Base-by-base conservation (phyloP, 139 green algal species). In the Yamagishiella unicocca region DNA sequence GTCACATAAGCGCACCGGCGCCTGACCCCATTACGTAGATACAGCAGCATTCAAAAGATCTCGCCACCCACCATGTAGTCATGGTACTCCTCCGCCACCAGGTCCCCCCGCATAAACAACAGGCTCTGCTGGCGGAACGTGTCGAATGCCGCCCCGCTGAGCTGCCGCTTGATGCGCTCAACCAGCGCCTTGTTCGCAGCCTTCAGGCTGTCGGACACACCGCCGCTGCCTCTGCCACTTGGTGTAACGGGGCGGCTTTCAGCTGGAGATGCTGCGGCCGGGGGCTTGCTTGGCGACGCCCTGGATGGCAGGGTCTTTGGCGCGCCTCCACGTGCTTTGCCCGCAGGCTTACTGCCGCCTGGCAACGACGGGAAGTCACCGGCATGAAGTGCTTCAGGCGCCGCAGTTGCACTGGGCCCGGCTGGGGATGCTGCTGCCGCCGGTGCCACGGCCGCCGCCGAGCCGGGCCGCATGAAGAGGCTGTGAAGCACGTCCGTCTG, bases 181-280 rank as follows among this genome's bases (percentile, higher is more conserved):
- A 97, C 87, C 50, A 97, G 91, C 12, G 89, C 90, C 79, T 88
- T 90, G 84, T 97, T 97, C 33, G 95, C 94, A 0, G 90, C 88
- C 53, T 94, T 94, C 3, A 97, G 77, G 35, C 85, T 72, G 27
- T 95, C 91, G 1, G 93, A 96, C 33, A 95, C 85, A 21, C 91
- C 91, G 31, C 87, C 72, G 27, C 75, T 33, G 29, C 50, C 50
- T 1, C 46, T 8, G 37, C 55, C 25, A 29, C 43, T 10, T 10
- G 27, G 5, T 46, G 0, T 46, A 50, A 2, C 21, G 75, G 53
- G 19, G 53, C 4, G 19, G 33, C 75, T 2, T 24, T 58, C 46
- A n/a, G 29, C 50, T n/a, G n/a, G n/a, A n/a, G n/a, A n/a, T n/a
- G n/a, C n/a, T n/a, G n/a, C n/a, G n/a, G n/a, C n/a, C n/a, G 33